Evolutionary conservation across 202 grass and related monocot species (phyloP).

Genomic region (Setaria italica): DNA sequence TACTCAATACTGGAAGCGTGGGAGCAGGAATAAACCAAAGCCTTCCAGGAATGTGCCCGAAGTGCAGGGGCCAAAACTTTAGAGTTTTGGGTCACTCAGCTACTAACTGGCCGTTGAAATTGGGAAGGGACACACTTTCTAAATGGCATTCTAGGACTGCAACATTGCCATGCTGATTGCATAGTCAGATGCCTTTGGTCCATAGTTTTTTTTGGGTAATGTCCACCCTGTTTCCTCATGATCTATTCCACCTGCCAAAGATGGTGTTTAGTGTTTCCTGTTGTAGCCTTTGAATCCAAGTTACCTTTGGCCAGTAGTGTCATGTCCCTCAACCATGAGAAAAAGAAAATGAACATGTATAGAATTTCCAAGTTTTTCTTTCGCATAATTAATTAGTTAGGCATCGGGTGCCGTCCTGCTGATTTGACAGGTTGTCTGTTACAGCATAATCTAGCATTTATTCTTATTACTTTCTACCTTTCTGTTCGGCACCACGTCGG

Average conservation of each 20-base stretch:
- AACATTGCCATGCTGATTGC: neutral
- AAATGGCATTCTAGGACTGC: neutral
- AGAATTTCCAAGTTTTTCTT: neutral
- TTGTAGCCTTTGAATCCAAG: conserved; percentile 39
- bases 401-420: conserved; percentile 26
- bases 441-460: conserved; percentile 13
- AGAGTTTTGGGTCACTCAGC: neutral
- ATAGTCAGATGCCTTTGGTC: neutral
- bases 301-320: neutral
- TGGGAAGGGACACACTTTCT: neutral
- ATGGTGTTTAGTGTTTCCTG: neutral
- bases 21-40: neutral
- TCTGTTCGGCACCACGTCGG: conserved; percentile 15
- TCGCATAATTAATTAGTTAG: neutral
- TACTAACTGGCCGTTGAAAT: neutral
- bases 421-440: conserved; percentile 42
- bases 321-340: neutral
- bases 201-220: neutral
- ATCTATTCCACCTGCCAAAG: conserved; percentile 21
- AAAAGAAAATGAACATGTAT: neutral
- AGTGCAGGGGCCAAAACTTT: neutral
- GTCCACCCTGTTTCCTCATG: neutral
- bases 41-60: neutral
- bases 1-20: neutral
- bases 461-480: neutral